Evolutionary conservation across 1,139 yeast species (phyloP).

Genomic region (Fermentozyma sake): DNA sequence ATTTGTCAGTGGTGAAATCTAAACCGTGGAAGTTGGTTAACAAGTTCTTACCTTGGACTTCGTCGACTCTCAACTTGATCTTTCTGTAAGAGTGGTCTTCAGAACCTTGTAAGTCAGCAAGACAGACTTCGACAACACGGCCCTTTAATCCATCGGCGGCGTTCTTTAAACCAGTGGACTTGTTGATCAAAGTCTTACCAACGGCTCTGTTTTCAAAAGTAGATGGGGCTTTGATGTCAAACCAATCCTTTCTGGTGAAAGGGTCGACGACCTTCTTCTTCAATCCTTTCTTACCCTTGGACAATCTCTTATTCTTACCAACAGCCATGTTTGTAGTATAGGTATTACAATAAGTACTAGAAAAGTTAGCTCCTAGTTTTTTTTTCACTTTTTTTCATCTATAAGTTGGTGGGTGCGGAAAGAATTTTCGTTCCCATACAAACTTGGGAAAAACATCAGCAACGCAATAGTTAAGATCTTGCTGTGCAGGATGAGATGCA

Average conservation of each 20-base stretch:
- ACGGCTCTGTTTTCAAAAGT: conserved; percentile 91
- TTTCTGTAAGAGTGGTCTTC: conserved; percentile 52
- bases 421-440: too few relatives aligned
- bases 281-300: conserved; percentile 93
- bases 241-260: conserved; percentile 94
- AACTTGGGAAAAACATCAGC: too few relatives aligned
- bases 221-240: conserved; percentile 91
- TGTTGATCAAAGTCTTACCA: conserved; percentile 92
- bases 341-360: conserved; percentile 3
- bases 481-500: too few relatives aligned
- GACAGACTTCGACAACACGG: conserved; percentile 46
- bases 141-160: conserved; percentile 67
- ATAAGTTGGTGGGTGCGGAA: too few relatives aligned
- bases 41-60: conserved; percentile 52
- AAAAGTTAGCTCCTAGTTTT: conserved; percentile 3
- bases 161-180: conserved; percentile 88
- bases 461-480: too few relatives aligned
- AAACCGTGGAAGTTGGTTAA: conserved; percentile 53
- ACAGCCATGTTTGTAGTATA: conserved; percentile 60
- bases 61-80: conserved; percentile 50
- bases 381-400: conserved; percentile 3
- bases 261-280: conserved; percentile 96
- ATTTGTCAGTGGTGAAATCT: conserved; percentile 47
- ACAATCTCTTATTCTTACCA: conserved; percentile 95
- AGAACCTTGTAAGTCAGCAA: conserved; percentile 63